Evolutionary conservation across 2,329 filamentous ascomycete genomes (phyloP).

Genomic region (Ascochyta koolunga): DNA sequence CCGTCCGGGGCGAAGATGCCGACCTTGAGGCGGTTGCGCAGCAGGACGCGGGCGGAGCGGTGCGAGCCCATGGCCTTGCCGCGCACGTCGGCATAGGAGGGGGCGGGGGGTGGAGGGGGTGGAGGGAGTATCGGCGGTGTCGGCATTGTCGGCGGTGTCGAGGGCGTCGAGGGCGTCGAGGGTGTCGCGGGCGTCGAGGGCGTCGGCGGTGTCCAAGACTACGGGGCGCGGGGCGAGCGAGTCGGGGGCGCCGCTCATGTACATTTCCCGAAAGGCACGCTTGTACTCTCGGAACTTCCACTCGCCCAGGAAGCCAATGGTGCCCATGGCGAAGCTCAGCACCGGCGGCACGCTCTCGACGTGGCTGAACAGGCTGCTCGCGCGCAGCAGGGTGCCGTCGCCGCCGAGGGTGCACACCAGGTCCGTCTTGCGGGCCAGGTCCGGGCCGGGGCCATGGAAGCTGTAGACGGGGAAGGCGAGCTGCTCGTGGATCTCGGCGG

Average conservation of each 20-base stretch:
- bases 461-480: constrained; percentile 70
- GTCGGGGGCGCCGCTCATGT: constrained; percentile 73
- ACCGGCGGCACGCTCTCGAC: constrained; percentile 84
- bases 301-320: constrained; percentile 90
- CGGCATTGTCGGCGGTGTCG: constrained; percentile 68
- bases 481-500: constrained; percentile 70
- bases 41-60: constrained; percentile 78
- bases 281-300: constrained; percentile 97
- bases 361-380: constrained; percentile 84
- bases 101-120: constrained; percentile 34
- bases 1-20: constrained; percentile 78
- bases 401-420: constrained; percentile 89
- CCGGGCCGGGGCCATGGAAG: constrained; percentile 47
- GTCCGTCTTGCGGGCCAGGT: constrained; percentile 79
- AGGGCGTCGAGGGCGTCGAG: constrained; percentile 73
- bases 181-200: constrained; percentile 56
- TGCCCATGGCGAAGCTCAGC: constrained; percentile 95
- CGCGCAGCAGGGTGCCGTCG: constrained; percentile 87
- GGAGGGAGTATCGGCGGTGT: too few species aligned
- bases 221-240: too few species aligned
- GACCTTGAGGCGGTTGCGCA: constrained; percentile 86
- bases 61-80: constrained; percentile 81
- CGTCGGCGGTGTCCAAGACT: too few species aligned
- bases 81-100: constrained; percentile 70
- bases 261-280: constrained; percentile 87